phyloP scores from a whole-genome alignment of 345 rosid species.

The Litchi chinensis region DNA sequence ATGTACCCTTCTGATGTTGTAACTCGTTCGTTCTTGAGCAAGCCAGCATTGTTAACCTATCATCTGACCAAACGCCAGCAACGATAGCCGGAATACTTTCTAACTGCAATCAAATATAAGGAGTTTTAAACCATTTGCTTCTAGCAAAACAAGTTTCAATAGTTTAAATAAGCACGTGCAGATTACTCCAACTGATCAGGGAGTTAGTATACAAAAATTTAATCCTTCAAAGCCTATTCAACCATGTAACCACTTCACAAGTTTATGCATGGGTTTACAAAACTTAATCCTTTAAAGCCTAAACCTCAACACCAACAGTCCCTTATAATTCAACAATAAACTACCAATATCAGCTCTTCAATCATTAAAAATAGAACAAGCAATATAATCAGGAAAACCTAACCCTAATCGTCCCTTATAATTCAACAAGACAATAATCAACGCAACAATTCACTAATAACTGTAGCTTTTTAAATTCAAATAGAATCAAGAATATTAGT shows the following conservation, averaged over 20 bases:
- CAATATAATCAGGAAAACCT: not conserved
- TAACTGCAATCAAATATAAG: slow-evolving; percentile 40
- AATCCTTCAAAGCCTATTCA: too few relatives aligned
- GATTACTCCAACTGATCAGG: not conserved
- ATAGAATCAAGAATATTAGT: not conserved
- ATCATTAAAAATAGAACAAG: not conserved
- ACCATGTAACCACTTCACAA: not conserved
- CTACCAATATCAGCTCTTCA: not conserved
- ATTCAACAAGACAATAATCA: slow-evolving; percentile 13
- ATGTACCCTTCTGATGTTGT: slow-evolving; percentile 77
- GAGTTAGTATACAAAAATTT: too few relatives aligned
- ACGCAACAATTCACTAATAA: not conserved
- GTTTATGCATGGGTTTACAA: not conserved
- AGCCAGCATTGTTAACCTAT: slow-evolving; percentile 89
- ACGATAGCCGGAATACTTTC: slow-evolving; percentile 66
- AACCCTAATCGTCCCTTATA: slow-evolving; percentile 19
- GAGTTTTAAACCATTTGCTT: not conserved
- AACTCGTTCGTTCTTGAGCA: slow-evolving; percentile 59
- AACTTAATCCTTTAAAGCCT: too few relatives aligned
- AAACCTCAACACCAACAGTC: too few relatives aligned
- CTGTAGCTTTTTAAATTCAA: not conserved
- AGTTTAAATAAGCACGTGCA: not conserved
- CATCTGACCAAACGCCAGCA: slow-evolving; percentile 64
- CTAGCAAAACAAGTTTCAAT: not conserved
- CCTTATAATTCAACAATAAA: not conserved